Conservation (phyloP, 495 filamentous ascomycete species). For the Podospora pseudoanserina region DNA sequence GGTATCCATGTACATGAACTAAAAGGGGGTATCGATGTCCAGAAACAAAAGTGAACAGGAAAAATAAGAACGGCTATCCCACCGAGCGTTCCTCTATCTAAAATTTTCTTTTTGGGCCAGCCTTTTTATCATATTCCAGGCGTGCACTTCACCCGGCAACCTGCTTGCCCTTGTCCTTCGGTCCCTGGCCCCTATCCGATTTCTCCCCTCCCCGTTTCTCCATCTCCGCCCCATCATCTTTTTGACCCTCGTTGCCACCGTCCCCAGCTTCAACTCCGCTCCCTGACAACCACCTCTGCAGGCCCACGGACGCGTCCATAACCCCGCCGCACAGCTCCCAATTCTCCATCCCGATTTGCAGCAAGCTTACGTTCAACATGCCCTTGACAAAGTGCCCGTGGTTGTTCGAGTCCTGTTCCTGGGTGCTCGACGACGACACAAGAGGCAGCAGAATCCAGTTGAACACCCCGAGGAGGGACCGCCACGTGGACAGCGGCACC, state of each 20-base stretch:
- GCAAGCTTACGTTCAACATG: conserved; percentile 27
- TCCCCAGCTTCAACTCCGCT: not conserved
- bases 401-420: conserved; percentile 22
- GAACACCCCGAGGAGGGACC: conserved; percentile 33
- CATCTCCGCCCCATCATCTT: not conserved
- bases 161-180: not conserved
- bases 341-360: conserved; percentile 38
- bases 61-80: not conserved
- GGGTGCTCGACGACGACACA: conserved; percentile 17
- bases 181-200: not conserved
- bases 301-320: conserved; percentile 26
- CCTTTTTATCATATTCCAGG: not conserved
- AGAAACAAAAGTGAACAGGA: not conserved
- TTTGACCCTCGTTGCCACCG: not conserved
- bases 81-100: not conserved
- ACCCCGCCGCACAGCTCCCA: conserved; percentile 32
- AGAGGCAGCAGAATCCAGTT: conserved; percentile 33
- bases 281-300: conserved; percentile 31
- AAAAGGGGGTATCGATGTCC: conserved; percentile 4
- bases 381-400: conserved; percentile 37
- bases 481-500: conserved; percentile 34
- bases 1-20: not conserved
- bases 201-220: not conserved
- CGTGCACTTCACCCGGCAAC: not conserved
- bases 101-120: not conserved